These are phyloP conservation scores for Manihot esculenta DNA, from an alignment of 441 rosid genomes.

Conservation along the genomic window DNA sequence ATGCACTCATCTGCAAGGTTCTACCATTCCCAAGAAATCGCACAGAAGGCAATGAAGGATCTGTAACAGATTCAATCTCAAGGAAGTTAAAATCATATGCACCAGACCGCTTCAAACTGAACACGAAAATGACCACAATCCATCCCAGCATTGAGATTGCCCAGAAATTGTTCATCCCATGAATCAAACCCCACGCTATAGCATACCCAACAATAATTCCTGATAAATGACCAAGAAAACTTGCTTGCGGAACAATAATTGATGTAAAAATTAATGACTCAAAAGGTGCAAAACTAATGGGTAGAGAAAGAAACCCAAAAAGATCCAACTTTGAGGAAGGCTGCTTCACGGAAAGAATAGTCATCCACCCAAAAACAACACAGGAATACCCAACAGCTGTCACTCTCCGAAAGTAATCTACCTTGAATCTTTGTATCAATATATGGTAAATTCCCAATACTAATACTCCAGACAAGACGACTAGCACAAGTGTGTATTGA, in stretches of 20 bases:
- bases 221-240: slow-evolving; percentile 91
- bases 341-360: slow-evolving; percentile 86
- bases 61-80: slow-evolving; percentile 83
- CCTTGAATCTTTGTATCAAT: slow-evolving; percentile 64
- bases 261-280: slow-evolving; percentile 93
- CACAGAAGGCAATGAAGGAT: slow-evolving; percentile 79
- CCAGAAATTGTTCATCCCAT: slow-evolving; percentile 97
- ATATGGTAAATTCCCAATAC: slow-evolving; percentile 77
- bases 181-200: slow-evolving; percentile 89
- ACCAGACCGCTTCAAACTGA: slow-evolving; percentile 88
- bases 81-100: slow-evolving; percentile 81
- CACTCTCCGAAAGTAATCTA: slow-evolving; percentile 85
- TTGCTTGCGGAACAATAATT: slow-evolving; percentile 96
- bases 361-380: slow-evolving; percentile 99
- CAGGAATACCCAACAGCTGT: slow-evolving; percentile 97
- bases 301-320: slow-evolving; percentile 86
- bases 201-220: slow-evolving; percentile 93
- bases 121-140: slow-evolving; percentile 63
- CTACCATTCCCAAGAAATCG: slow-evolving; percentile 75
- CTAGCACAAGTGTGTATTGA: slow-evolving; percentile 81
- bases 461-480: slow-evolving; percentile 65
- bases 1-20: slow-evolving; percentile 73
- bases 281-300: slow-evolving; percentile 92
- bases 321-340: slow-evolving; percentile 92
- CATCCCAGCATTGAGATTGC: slow-evolving; percentile 85